These are phyloP conservation scores for Penicillium expansum DNA, from an alignment of 2,329 filamentous ascomycete genomes.

Conservation along the genomic window DNA sequence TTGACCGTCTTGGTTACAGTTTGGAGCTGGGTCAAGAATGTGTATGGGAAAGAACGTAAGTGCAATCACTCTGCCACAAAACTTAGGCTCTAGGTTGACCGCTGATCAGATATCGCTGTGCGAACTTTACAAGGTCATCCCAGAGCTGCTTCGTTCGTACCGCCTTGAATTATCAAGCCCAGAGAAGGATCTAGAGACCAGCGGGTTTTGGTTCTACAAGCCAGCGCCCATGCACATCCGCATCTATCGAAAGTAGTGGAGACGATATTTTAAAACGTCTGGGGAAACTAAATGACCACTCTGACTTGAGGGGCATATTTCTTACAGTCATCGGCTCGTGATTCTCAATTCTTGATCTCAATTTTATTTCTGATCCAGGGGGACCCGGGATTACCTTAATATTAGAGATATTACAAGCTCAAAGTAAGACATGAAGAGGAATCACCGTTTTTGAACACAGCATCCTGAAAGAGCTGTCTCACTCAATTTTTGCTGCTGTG, in stretches of 20 bases:
- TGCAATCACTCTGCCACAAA: slow-evolving; percentile 25
- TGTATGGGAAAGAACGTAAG: slow-evolving; percentile 15
- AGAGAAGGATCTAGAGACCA: slow-evolving; percentile 4
- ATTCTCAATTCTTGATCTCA: not conserved
- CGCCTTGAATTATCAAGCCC: slow-evolving; percentile 8
- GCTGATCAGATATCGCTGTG: slow-evolving; percentile 13
- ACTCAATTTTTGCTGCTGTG: too few relatives aligned
- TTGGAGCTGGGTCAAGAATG: slow-evolving; percentile 20
- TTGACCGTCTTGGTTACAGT: slow-evolving; percentile 2
- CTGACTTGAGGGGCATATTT: not conserved
- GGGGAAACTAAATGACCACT: not conserved
- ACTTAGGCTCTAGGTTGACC: not conserved
- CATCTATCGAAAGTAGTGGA: slow-evolving; percentile 4
- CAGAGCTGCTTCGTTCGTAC: slow-evolving; percentile 31
- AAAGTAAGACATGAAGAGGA: not conserved
- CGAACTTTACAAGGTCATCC: slow-evolving; percentile 46
- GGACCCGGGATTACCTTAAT: not conserved
- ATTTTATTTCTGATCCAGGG: not conserved
- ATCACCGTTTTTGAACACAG: too few relatives aligned
- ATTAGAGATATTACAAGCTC: not conserved
- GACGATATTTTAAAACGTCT: not conserved
- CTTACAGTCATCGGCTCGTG: not conserved
- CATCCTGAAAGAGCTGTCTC: too few relatives aligned
- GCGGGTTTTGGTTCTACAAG: slow-evolving; percentile 16
- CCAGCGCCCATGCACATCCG: slow-evolving; percentile 7